phyloP scores from a whole-genome alignment of 352 stramenopile genomes.

The Elongisporangium prolatum region DNA sequence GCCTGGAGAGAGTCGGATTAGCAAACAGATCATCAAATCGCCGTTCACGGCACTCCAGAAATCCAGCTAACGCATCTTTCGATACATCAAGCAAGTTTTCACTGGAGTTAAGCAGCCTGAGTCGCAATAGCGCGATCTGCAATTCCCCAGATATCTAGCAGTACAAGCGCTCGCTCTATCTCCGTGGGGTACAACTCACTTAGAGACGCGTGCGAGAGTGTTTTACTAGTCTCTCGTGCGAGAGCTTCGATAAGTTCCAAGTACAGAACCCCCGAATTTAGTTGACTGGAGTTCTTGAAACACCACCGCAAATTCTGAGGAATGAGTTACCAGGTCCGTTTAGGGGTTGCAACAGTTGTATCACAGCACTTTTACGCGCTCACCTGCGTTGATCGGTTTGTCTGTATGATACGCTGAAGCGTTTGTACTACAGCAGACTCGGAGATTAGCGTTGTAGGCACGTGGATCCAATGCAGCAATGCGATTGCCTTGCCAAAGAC shows the following conservation, averaged over 20 bases:
- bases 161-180: conserved; percentile 8
- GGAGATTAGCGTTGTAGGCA: not conserved
- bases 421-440: not conserved
- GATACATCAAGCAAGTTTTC: not conserved
- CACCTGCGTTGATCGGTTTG: not conserved
- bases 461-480: not conserved
- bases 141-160: conserved; percentile 24
- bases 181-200: conserved; percentile 14
- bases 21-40: not conserved
- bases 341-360: not conserved
- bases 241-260: conserved; percentile 7
- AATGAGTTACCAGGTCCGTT: not conserved
- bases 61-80: not conserved
- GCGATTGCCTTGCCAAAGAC: not conserved
- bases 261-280: not conserved
- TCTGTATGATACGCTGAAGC: not conserved
- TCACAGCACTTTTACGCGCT: not conserved
- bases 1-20: conserved; percentile 11
- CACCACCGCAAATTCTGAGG: not conserved
- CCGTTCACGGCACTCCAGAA: not conserved
- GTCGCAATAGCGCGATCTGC: conserved; percentile 11
- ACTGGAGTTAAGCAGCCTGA: not conserved
- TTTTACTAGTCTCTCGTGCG: conserved; percentile 11
- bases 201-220: conserved; percentile 11
- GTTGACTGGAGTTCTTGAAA: not conserved